Evolutionary conservation across 129 eudicot genomes (phyloP).

Genomic region (Escallonia rubra): DNA sequence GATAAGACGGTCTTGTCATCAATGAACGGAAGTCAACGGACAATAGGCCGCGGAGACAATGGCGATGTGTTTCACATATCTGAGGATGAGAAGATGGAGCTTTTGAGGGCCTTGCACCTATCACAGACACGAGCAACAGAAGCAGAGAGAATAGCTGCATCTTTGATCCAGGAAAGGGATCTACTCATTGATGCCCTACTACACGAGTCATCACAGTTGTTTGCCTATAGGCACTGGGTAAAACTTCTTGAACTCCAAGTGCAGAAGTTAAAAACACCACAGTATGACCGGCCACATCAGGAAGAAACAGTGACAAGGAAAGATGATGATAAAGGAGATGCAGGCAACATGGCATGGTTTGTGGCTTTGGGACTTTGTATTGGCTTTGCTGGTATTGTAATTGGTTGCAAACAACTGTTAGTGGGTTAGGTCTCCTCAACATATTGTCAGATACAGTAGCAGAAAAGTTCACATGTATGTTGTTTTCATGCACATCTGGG

Average conservation of each 20-base stretch:
- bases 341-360: slow-evolving; percentile 9
- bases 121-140: slow-evolving; percentile 45
- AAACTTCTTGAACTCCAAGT: slow-evolving; percentile 29
- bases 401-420: slow-evolving; percentile 6
- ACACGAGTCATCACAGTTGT: slow-evolving; percentile 20
- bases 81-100: slow-evolving; percentile 15
- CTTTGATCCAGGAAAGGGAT: slow-evolving; percentile 21
- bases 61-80: neutral
- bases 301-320: neutral
- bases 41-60: neutral
- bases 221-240: slow-evolving; percentile 28
- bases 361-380: slow-evolving; percentile 30
- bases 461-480: too few species aligned
- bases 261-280: neutral
- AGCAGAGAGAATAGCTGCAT: slow-evolving; percentile 30
- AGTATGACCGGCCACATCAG: neutral
- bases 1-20: slow-evolving; percentile 11
- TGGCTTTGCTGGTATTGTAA: slow-evolving; percentile 17
- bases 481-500: too few species aligned
- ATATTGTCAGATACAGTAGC: too few species aligned
- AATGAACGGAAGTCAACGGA: neutral
- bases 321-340: slow-evolving; percentile 9
- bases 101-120: slow-evolving; percentile 29
- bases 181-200: slow-evolving; percentile 8
- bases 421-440: too few species aligned